Conservation (phyloP, 352 stramenopile genomes). For the Phytopythium chamaehyphon region DNA sequence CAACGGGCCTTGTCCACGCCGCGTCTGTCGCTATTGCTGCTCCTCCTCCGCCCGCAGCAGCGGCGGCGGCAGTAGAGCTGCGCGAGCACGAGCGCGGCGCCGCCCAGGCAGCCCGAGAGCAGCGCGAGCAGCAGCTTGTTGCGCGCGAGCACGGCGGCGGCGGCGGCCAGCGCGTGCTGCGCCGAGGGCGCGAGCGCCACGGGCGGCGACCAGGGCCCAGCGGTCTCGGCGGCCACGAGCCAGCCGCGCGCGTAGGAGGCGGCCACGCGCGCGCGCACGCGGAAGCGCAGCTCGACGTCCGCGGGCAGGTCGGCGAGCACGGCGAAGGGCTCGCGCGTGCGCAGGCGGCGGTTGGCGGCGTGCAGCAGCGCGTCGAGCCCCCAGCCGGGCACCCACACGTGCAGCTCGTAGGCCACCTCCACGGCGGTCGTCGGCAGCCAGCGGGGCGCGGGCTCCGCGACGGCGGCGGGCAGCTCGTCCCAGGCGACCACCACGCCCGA, state of each 20-base stretch:
- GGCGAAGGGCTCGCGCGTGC: conserved; percentile 45
- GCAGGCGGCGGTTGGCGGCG: conserved; percentile 42
- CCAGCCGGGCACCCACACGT: conserved; percentile 67
- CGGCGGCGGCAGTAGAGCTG: conserved; percentile 23
- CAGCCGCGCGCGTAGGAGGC: conserved; percentile 26
- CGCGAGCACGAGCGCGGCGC: conserved; percentile 37
- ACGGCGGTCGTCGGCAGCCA: conserved; percentile 11
- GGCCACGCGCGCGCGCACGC: conserved; percentile 38
- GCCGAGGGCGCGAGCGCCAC: conserved; percentile 37
- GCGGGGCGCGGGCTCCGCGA: conserved; percentile 11
- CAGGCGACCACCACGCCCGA: conserved; percentile 61
- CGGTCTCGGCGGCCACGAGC: conserved; percentile 50
- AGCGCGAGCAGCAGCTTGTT: conserved; percentile 51
- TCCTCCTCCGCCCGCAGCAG: conserved; percentile 9
- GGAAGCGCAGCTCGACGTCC: conserved; percentile 50
- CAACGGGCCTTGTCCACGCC: conserved; percentile 1
- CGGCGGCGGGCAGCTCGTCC: conserved; percentile 49
- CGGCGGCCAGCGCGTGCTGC: conserved; percentile 49
- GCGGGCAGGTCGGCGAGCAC: conserved; percentile 46
- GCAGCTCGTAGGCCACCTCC: conserved; percentile 50
- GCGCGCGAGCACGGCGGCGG: conserved; percentile 35
- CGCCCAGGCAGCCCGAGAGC: conserved; percentile 44
- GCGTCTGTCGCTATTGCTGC: conserved; percentile 3
- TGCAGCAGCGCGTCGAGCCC: conserved; percentile 61
- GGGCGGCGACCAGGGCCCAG: conserved; percentile 51